Evolutionary conservation across 192 early-diverging fungal genomes (phyloP), one percentile per base, ranked within the genome.

Genomic region (Funneliformis geosporum): DNA sequence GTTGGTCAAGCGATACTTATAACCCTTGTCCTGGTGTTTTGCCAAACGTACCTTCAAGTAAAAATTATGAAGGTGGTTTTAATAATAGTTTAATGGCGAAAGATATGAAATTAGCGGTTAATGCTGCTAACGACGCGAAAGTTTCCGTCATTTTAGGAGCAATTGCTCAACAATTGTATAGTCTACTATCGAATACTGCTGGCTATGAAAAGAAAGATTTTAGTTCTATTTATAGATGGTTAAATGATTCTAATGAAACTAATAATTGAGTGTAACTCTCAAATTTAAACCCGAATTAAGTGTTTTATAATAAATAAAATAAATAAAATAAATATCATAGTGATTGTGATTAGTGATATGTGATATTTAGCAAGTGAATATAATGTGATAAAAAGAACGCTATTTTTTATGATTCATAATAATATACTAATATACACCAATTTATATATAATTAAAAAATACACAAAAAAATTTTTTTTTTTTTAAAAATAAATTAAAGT

Each of bases 1-100:
- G 94, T 87, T 99, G 97, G 96, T 91, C 91, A 70, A 94, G 94
- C 44, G 97, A 98, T 72, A 94, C 92, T 5, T 94, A 96, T 78
- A 96, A 97, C 81, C 97, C 96, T 42, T 89, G 88, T 59, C 97
- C 97, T 0, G 94, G 93, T 39, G 89, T 96, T 42, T 86, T 94
- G 82, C 85, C 90, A 8, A 92, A 88, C 62, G 93, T 94, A 11
- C 96, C 97, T 3, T 88, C 94, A 12, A 87, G 89, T 39, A 88
- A 91, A 18, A 91, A 87, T 43, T 99, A 98, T 82, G 85, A 88
- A 44, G 96, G 96, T 78, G 97, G 97, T 46, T 99, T 99, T 84
- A 95, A 93, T 40, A 90, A 93, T 40, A 85, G 84, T 21, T 83
- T 99, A 78, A 97, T 97, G 94, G 91, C 92, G 40, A 99, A 99